phyloP scores from a whole-genome alignment of 1,284 basidiomycete species.

The Sporisorium graminicola region DNA sequence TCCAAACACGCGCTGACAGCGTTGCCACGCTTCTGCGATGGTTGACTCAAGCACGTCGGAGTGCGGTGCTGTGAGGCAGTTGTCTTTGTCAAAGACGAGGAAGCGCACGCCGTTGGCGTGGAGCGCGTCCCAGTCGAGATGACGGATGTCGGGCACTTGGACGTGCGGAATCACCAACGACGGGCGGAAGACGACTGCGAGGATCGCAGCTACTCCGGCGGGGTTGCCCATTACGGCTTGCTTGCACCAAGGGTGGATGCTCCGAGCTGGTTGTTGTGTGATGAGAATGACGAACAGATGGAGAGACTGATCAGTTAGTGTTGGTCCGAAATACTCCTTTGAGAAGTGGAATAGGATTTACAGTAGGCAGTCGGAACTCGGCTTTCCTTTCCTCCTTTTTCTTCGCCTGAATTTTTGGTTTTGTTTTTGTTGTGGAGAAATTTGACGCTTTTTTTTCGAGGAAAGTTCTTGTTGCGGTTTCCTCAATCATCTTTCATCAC shows the following conservation, averaged over 20 bases:
- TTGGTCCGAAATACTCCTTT: slow-evolving; percentile 10
- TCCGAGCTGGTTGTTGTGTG: background rate
- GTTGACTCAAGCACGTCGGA: slow-evolving; percentile 53
- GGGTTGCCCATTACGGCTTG: slow-evolving; percentile 73
- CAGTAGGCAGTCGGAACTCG: slow-evolving; percentile 32
- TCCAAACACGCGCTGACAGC: slow-evolving; percentile 81
- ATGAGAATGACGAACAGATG: background rate
- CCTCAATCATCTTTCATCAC: background rate
- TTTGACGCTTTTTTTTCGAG: slow-evolving; percentile 12
- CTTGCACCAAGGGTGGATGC: background rate
- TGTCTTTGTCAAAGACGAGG: slow-evolving; percentile 96
- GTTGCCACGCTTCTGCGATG: slow-evolving; percentile 80
- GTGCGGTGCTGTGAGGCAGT: slow-evolving; percentile 77
- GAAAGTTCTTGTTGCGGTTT: too few species aligned
- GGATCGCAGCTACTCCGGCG: slow-evolving; percentile 80
- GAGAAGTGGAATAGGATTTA: background rate
- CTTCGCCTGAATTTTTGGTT: slow-evolving; percentile 17
- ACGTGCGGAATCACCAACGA: slow-evolving; percentile 81
- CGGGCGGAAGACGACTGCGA: slow-evolving; percentile 81
- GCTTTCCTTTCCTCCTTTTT: background rate
- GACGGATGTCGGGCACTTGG: slow-evolving; percentile 83
- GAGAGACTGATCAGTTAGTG: background rate
- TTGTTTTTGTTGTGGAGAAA: slow-evolving; percentile 24
- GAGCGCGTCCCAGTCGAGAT: slow-evolving; percentile 85
- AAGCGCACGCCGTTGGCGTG: slow-evolving; percentile 83